phyloP scores from a whole-genome alignment of 768 basidiomycete genomes.

The Russula earlei region DNA sequence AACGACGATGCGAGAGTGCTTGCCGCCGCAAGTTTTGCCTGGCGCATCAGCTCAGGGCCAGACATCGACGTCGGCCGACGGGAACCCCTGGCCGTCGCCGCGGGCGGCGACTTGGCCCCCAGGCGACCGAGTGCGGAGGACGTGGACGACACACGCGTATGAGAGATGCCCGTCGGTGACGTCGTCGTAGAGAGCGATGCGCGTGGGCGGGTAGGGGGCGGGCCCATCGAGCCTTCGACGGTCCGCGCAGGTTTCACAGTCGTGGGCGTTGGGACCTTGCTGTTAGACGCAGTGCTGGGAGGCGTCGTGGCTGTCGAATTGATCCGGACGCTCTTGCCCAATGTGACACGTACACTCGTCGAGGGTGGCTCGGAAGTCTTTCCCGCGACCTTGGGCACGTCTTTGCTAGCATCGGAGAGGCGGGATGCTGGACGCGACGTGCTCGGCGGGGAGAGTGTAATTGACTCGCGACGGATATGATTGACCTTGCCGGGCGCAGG shows the following conservation, averaged over 20 bases:
- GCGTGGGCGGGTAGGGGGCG: slow-evolving; percentile 7
- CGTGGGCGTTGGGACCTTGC: slow-evolving; percentile 11
- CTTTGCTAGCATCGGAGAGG: slow-evolving; percentile 17
- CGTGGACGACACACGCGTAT: background rate
- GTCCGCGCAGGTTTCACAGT: slow-evolving; percentile 8
- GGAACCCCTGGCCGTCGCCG: background rate
- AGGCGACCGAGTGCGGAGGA: slow-evolving; percentile 14
- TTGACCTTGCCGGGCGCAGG: slow-evolving; percentile 11
- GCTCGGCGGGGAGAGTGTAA: slow-evolving; percentile 4
- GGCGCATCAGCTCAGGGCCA: slow-evolving; percentile 13
- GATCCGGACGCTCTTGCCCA: slow-evolving; percentile 20
- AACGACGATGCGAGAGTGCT: background rate
- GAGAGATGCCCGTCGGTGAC: background rate
- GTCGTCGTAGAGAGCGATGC: slow-evolving; percentile 14
- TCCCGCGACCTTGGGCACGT: slow-evolving; percentile 13
- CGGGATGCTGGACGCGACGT: slow-evolving; percentile 16
- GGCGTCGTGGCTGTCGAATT: slow-evolving; percentile 10
- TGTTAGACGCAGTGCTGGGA: background rate
- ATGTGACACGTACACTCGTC: slow-evolving; percentile 3
- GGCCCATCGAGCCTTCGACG: slow-evolving; percentile 13
- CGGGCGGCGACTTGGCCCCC: slow-evolving; percentile 6
- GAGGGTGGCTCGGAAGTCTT: slow-evolving; percentile 5
- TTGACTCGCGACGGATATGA: slow-evolving; percentile 19
- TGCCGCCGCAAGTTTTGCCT: slow-evolving; percentile 6
- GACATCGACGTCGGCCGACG: slow-evolving; percentile 16